Evolutionary conservation across 2,329 filamentous ascomycete species (phyloP), one percentile per base, ranked within the genome.

Genomic region (Cercospora sp.): DNA sequence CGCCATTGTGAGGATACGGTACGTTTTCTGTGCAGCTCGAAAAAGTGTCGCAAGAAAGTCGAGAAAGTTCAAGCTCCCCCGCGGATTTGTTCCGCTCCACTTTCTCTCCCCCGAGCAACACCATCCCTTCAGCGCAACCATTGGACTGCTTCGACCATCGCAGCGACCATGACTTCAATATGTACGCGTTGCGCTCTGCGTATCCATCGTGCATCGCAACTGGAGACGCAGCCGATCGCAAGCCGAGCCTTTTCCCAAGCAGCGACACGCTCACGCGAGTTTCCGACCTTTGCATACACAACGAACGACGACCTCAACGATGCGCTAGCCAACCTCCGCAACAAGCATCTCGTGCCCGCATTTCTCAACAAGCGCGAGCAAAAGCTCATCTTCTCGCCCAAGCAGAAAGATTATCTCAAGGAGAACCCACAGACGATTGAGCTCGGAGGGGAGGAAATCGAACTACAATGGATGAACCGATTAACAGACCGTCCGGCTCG

Each of bases 281-380:
- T 84, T 5, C 82, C 82, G 18, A 71, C 73, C 53, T 85, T 83
- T 77, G 72, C 76, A 61, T 73, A 79, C 40, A 78, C 82, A 10
- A 79, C 81, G 10, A 78, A 77, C 13, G 75, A 80, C 60, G 78
- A 81, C 55, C 81, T 85, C 65, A 75, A 81, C 61, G 61, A 73
- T 21, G 70, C 82, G 40, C 80, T 85, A 66, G 70, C 75, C 5
- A 76, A 70, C 9, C 74, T 84, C 63, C 82, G 83, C 69, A 76
- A 75, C 57, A 80, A 81, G 61, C 74, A 84, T 71, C 79, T 85
- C 67, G 77, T 84, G 24, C 83, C 83, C 12, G 73, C 74, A 57
- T 80, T 82, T 73, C 79, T 85, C 63, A 79, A 76, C 66, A 69
- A 73, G 16, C 76, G 77, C 45, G 81, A 84, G 70, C 73, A 77